Evolutionary conservation across 257 asterid genomes (phyloP), one percentile per base, ranked within the genome.

Genomic region (Solanum piurae): DNA sequence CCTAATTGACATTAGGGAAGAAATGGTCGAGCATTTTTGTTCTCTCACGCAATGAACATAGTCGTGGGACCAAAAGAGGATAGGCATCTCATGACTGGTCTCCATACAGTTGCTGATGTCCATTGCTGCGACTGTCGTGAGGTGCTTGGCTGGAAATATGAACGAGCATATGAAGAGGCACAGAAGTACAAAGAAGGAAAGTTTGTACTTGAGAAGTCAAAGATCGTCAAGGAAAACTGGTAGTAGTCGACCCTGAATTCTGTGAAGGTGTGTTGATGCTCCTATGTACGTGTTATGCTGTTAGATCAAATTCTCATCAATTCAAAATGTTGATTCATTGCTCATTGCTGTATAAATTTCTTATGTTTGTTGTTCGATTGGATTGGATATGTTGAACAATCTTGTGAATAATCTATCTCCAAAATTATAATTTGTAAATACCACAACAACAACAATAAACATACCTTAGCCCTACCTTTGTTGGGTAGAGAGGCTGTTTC

Each of bases 141-240:
- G 86, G 60, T 91, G 46, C 58, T 91, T 77, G 93, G 93, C 68
- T 91, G 93, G 93, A 91, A 91, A 79, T 90, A 91, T 25, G 93
- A 90, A 86, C 90, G 91, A 55, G 93, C 92, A 69, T 90, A 75
- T 34, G 88, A 90, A 73, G 71, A 88, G 10, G 31, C 91, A 2
- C 92, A 91, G 86, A 91, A 90, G 90, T 91, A 91, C 89, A 90
- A 91, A 87, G 93, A 91, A 79, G 93, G 93, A 23, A 91, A 91
- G 87, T 87, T 87, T 60, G 76, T 92, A n/a, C 89, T 90, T 66
- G 90, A 90, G 89, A 89, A 88, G 80, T 84, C 88, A 64, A 88
- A 86, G 44, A 89, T 86, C 49, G 86, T 89, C 8, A 83, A 87
- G 82, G 91, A 90, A 4, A 87, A 88, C 87, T 91, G 88, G 92